A percentile compares a stretch with the other conserved stretches of the same genome.
Conservation (phyloP, 2,329 filamentous ascomycete species). For the Zasmidium citrigriseum region DNA sequence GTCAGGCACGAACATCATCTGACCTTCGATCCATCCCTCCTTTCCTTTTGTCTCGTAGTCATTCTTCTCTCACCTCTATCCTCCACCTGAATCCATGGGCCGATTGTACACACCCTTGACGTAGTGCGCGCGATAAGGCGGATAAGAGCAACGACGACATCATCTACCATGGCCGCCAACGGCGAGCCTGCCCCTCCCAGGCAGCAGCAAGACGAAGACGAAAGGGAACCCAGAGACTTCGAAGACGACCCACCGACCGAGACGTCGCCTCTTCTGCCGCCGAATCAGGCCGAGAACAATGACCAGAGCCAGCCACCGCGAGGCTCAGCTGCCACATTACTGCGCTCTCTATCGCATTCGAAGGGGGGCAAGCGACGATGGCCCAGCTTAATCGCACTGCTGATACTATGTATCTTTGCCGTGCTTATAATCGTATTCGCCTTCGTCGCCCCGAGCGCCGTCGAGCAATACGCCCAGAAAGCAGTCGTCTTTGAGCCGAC, state of each 20-base stretch:
- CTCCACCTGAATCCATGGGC: neutral
- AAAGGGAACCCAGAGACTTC: conserved; percentile 5
- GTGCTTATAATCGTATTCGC: conserved; percentile 73
- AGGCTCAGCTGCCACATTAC: conserved; percentile 4
- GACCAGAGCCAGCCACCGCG: conserved; percentile 27
- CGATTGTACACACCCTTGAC: neutral
- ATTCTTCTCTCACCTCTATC: neutral
- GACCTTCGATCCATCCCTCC: conserved; percentile 2
- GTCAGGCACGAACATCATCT: conserved; percentile 5
- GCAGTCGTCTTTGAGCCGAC: conserved; percentile 81
- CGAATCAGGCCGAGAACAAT: conserved; percentile 9
- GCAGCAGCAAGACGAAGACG: conserved; percentile 10
- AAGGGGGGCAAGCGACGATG: conserved; percentile 57
- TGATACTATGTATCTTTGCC: conserved; percentile 62
- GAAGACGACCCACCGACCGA: conserved; percentile 14
- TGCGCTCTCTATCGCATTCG: neutral
- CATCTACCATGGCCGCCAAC: conserved; percentile 11
- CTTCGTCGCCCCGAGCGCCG: conserved; percentile 76
- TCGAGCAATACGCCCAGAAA: conserved; percentile 84
- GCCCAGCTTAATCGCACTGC: conserved; percentile 76
- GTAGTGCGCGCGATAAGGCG: conserved; percentile 9
- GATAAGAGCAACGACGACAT: conserved; percentile 3
- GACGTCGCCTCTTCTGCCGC: conserved; percentile 15
- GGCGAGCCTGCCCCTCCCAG: conserved; percentile 6
- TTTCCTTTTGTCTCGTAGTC: neutral